Base-by-base conservation (phyloP, 108 stramenopile species). In the Bacterosira constricta region DNA sequence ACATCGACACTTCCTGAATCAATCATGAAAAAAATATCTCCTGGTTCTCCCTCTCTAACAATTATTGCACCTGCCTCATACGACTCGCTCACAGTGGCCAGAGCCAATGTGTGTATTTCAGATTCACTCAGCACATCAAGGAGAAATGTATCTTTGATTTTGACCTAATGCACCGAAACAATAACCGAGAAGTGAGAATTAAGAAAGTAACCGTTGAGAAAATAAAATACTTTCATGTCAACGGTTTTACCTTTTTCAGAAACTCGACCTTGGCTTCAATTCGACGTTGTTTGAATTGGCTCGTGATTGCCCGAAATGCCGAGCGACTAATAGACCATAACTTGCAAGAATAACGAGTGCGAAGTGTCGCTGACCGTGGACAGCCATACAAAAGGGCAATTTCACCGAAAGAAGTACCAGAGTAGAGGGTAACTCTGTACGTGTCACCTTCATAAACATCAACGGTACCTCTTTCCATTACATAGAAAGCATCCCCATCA, bases 301-400 rank as follows among this genome's bases (percentile, higher is more conserved):
- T 66, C 35, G 81, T 82, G 21, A 90, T 86, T 13, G 42, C 57
- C 11, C 86, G 69, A 56, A 81, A 90, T 41, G 71, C 74, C 10
- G 57, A 62, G 11, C 88, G 82, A 60, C 84, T 65, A 44, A 90
- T 86, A 20, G 64, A 73, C 88, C 88, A 90, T 9, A 89, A 36
- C 41, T 72, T 73, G 47, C 86, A 85, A 36, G 77, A 86, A 9
- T 46, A 37, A 10, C 73, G 55, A 20, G 89, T 72, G 41, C 85
- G 78, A 52, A 90, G 56, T 44, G 90, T 87, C 9, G 92, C 93
- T 29, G 86, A 78, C 15, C 90, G 74, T 12, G 93, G 89, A 46
- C 79, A 88, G 56, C 86, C 86, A 73, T 93, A 93, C 75, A 95
- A 59, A 18, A 95, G 69, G 17, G 92, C 88, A 29, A 95, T 85